A percentile compares a stretch with the other conserved stretches of the same genome.
Conservation (phyloP, 202 grass and related monocot species). For the Setaria viridis region DNA sequence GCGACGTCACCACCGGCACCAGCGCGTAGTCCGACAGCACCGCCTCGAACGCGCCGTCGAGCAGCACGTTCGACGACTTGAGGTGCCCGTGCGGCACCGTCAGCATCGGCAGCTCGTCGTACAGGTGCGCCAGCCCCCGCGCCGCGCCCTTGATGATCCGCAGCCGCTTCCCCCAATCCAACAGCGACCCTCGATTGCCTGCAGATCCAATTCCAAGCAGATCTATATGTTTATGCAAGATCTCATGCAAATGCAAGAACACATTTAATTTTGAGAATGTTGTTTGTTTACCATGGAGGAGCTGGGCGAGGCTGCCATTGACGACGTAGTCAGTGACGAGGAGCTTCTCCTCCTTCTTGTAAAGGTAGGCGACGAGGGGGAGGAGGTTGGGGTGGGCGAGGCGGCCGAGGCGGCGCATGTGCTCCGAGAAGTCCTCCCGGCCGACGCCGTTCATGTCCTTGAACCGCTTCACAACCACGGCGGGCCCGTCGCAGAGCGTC, state of each 20-base stretch:
- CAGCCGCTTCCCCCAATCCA: conserved; percentile 82
- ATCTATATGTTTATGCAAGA: background rate
- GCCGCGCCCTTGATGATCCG: conserved; percentile 75
- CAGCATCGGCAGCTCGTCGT: conserved; percentile 91
- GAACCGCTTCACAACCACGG: conserved; percentile 90
- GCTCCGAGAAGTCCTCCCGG: conserved; percentile 90
- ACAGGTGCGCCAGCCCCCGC: conserved; percentile 64
- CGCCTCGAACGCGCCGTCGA: conserved; percentile 62
- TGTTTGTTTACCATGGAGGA: conserved; percentile 73
- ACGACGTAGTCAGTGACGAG: conserved; percentile 70
- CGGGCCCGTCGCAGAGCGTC: conserved; percentile 61
- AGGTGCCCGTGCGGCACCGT: conserved; percentile 91
- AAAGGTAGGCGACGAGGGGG: conserved; percentile 84
- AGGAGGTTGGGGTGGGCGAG: conserved; percentile 85
- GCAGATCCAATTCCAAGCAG: background rate
- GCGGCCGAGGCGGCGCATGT: conserved; percentile 91
- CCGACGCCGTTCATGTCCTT: conserved; percentile 89
- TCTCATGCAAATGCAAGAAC: background rate
- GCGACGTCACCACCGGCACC: conserved; percentile 70
- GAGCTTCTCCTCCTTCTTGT: conserved; percentile 95
- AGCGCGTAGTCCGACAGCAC: conserved; percentile 86
- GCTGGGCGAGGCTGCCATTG: conserved; percentile 84
- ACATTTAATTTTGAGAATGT: background rate
- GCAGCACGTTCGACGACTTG: conserved; percentile 93
- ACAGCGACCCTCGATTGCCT: conserved; percentile 58